Evolutionary conservation across 441 rosid genomes (phyloP).

Genomic region (Hura crepitans): DNA sequence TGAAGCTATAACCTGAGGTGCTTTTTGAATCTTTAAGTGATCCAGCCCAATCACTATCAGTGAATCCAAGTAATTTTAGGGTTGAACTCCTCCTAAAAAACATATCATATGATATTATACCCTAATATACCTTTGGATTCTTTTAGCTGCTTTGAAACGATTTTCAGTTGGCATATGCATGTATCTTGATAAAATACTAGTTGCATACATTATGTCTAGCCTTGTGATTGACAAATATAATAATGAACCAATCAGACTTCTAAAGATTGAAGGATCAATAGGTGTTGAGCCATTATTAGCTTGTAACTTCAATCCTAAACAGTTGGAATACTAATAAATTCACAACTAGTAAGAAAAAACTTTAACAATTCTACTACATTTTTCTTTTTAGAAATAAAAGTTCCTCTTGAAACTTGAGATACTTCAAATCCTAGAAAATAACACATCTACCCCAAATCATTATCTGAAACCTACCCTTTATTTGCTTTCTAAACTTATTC

Average conservation of each 20-base stretch:
- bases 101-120: background rate
- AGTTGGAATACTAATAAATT: background rate
- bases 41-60: background rate
- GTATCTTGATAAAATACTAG: too few species aligned
- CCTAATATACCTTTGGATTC: too few species aligned
- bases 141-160: too few species aligned
- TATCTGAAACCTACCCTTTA: too few species aligned
- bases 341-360: background rate
- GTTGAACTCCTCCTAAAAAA: background rate
- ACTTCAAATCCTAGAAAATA: background rate
- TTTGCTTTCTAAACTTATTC: background rate
- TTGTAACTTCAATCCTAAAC: background rate
- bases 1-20: background rate
- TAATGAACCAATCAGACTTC: background rate
- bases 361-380: background rate
- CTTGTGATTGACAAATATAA: background rate
- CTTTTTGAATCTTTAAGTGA: background rate
- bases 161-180: too few species aligned
- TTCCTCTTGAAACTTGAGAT: background rate
- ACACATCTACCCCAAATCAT: background rate
- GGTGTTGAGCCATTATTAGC: background rate
- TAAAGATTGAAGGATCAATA: background rate
- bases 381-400: background rate
- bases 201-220: too few species aligned
- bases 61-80: background rate